Evolutionary conservation across 345 rosid species (phyloP), one percentile per base, ranked within the genome.

Genomic region (Eucalyptus lansdowneana): DNA sequence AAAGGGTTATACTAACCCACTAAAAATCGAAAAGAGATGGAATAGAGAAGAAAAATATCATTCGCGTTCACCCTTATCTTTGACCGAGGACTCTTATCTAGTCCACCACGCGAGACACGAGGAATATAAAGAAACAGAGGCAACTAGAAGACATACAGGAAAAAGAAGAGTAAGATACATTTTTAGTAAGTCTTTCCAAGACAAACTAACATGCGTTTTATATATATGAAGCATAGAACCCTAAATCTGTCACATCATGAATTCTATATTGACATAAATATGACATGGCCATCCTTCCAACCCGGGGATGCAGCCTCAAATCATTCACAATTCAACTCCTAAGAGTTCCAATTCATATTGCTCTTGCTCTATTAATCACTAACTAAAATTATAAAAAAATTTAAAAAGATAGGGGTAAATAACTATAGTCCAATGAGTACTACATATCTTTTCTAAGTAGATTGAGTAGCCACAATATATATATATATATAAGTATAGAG

Each of bases 251-350:
- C 56, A 17, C 56, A 53, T 53, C 56, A 53, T 53, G 56, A 53
- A 53, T 53, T 53, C 9, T 53, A 17, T 53, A 53, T 53, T 53
- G 24, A 53, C 24, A 53, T 53, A 53, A 19, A 8, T 19, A 53
- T 8, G 58, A 7, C 58, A 53, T 0, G 5, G 4, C 10, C 58
- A 53, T 53, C 24, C 10, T 53, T 53, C 10, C 56, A 53, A 1
- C 2, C 24, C 0, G 3, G 4, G 2, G 4, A 53, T 53, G 9
- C 22, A 17, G 4, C 22, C 56, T 51, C 9, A 51, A 51, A 19
- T 19, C 10, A 53, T 53, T 53, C 58, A 19, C 5, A 53, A 19
- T 53, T 3, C 10, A 19, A 53, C 4, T 53, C 24, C 5, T 19
- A 53, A 53, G 58, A 53, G 10, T 53, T 53, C 58, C 10, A 4